Evolutionary conservation across 192 early-diverging fungal genomes (phyloP).

Genomic region (Coemansia sp.): DNA sequence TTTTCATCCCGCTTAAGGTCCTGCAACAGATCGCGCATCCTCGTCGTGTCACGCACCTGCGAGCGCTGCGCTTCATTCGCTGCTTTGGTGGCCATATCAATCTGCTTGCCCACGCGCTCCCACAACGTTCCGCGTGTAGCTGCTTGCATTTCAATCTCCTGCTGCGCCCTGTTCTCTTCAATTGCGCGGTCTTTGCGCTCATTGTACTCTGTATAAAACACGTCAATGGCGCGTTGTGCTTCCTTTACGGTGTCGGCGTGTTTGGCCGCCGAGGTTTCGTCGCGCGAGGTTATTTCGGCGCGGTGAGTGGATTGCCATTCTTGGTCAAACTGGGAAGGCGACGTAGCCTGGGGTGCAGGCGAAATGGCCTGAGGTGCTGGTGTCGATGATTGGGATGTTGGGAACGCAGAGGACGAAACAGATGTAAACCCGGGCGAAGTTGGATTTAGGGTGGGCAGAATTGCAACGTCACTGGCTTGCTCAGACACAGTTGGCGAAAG

Average conservation of each 20-base stretch:
- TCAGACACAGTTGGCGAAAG: neutral
- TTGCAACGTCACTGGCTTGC: neutral
- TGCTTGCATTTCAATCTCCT: constrained; percentile 54
- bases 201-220: constrained; percentile 81
- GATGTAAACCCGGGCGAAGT: neutral
- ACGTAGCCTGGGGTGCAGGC: neutral
- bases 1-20: constrained; percentile 67
- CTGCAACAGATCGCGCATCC: constrained; percentile 70
- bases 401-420: neutral
- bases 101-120: constrained; percentile 69
- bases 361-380: neutral
- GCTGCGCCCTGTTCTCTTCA: constrained; percentile 59
- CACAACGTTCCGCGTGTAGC: constrained; percentile 65
- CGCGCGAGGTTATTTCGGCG: constrained; percentile 59
- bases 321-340: constrained; percentile 44
- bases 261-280: constrained; percentile 53
- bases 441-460: neutral
- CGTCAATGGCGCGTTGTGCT: constrained; percentile 68
- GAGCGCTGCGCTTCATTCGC: neutral
- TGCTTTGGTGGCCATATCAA: constrained; percentile 58
- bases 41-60: constrained; percentile 57
- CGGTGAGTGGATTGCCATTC: constrained; percentile 68
- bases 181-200: constrained; percentile 67
- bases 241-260: constrained; percentile 61
- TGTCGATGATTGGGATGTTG: neutral